Evolutionary conservation across 2,329 filamentous ascomycete genomes (phyloP).

Genomic region (Penicillium sp.): DNA sequence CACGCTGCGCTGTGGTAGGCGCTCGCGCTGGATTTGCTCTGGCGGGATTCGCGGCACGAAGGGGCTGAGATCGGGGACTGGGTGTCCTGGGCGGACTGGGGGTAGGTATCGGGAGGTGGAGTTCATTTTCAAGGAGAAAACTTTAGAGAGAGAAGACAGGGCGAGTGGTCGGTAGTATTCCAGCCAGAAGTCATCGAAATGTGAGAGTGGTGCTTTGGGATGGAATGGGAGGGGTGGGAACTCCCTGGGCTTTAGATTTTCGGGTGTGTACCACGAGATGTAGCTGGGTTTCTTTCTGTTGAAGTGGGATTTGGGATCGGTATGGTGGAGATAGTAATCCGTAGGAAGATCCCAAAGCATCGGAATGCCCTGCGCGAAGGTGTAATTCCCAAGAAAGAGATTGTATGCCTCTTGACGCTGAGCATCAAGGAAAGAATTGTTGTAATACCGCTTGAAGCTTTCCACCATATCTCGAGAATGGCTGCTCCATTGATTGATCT

Average conservation of each 20-base stretch:
- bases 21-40: conserved; percentile 57
- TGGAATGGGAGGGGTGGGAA: conserved; percentile 48
- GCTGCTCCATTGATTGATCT: conserved; percentile 98
- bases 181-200: conserved; percentile 92
- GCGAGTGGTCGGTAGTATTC: conserved; percentile 92
- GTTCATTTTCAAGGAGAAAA: conserved; percentile 90
- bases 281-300: conserved; percentile 66
- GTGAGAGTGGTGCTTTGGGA: conserved; percentile 39
- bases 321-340: conserved; percentile 94
- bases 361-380: conserved; percentile 79
- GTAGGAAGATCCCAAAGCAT: conserved; percentile 96
- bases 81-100: conserved; percentile 60
- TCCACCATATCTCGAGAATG: conserved; percentile 98
- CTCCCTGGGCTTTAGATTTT: conserved; percentile 62
- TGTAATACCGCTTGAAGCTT: conserved; percentile 98
- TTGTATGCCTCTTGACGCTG: conserved; percentile 98
- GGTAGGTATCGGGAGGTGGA: conserved; percentile 81
- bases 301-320: conserved; percentile 72
- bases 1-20: conserved; percentile 54
- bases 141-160: conserved; percentile 84
- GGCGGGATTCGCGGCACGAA: conserved; percentile 71
- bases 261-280: conserved; percentile 82
- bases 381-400: conserved; percentile 93
- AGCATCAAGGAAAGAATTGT: conserved; percentile 97
- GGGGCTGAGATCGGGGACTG: conserved; percentile 77